Percentiles rank a stretch among this genome's conserved stretches.
Evolutionary conservation across 805 yeast genomes (phyloP).

Genomic region (Lipomyces mesembrius): DNA sequence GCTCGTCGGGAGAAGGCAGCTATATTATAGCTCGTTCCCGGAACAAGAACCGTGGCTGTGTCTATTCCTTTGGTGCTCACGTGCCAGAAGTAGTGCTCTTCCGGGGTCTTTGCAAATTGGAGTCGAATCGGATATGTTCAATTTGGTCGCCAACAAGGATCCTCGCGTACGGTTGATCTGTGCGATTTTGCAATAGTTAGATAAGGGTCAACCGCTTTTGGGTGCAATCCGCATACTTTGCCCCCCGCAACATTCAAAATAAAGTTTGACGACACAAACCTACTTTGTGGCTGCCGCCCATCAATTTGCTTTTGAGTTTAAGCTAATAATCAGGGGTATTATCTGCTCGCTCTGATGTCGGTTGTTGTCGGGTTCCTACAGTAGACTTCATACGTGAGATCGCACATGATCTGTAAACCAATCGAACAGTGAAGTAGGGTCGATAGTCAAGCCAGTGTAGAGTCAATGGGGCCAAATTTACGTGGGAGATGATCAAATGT

Average conservation of each 20-base stretch:
- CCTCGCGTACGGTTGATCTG: background rate
- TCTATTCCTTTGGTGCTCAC: background rate
- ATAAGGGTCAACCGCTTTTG: background rate
- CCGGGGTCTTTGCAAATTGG: background rate
- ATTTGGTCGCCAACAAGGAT: constrained; percentile 1
- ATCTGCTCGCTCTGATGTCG: too few species aligned
- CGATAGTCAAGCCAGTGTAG: too few species aligned
- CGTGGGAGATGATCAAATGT: too few species aligned
- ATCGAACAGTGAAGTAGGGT: too few species aligned
- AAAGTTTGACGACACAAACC: background rate
- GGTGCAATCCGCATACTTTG: background rate
- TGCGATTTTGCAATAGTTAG: background rate
- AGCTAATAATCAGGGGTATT: background rate
- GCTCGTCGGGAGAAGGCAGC: background rate
- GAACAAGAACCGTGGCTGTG: background rate
- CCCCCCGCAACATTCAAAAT: too few species aligned
- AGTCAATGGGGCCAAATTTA: too few species aligned
- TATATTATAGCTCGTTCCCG: background rate
- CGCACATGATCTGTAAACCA: background rate
- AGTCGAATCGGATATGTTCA: background rate
- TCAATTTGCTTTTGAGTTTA: background rate
- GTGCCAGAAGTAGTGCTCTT: background rate
- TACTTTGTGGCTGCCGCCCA: background rate
- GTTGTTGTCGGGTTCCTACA: too few species aligned
- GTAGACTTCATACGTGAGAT: too few species aligned